These are phyloP conservation scores for Saccharum officinarum DNA, from an alignment of 176 grass and related monocot species.

Conservation along the genomic window DNA sequence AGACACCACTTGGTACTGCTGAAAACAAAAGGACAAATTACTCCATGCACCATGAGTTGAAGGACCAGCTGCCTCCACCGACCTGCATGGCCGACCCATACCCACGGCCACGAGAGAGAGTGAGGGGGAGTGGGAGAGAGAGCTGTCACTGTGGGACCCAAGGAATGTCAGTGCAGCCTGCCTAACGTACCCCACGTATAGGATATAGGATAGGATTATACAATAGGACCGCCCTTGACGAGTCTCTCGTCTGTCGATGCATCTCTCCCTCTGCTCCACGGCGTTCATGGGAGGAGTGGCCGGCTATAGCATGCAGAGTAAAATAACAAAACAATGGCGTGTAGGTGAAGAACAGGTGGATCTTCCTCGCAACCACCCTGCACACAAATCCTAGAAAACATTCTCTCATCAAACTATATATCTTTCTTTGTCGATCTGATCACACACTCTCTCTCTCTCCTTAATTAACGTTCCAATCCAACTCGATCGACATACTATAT, in stretches of 20 bases:
- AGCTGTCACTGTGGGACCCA: constrained; percentile 3
- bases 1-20: neutral
- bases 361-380: constrained; percentile 52
- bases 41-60: neutral
- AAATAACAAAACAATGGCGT: constrained; percentile 15
- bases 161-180: constrained; percentile 38
- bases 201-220: constrained; percentile 20
- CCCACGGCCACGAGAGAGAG: neutral
- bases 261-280: neutral
- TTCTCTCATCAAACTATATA: constrained; percentile 24
- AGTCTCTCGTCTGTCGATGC: neutral
- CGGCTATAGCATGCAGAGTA: too few relatives aligned
- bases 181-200: neutral
- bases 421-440: neutral
- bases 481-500: neutral
- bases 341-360: constrained; percentile 30
- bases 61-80: constrained; percentile 17
- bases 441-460: neutral
- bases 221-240: neutral
- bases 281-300: neutral
- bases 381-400: constrained; percentile 43
- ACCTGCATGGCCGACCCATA: neutral
- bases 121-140: too few relatives aligned
- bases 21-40: neutral
- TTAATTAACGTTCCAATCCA: constrained; percentile 24